Base-by-base conservation (phyloP, 306 rosid species). In the Adenanthera pavonina region DNA sequence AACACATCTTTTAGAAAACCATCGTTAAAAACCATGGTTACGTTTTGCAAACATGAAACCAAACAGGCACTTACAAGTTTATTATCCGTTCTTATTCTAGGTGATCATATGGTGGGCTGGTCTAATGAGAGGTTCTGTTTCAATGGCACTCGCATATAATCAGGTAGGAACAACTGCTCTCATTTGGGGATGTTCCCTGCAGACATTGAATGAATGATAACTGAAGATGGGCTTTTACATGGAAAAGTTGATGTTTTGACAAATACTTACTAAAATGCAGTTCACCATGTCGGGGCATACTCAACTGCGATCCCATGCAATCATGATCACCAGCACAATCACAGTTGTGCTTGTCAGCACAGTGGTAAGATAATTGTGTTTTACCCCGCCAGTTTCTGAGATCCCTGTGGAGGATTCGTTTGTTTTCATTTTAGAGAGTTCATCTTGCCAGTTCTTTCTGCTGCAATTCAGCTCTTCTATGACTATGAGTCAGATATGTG, bases 91-190 rank as follows among this genome's bases (percentile, higher is more conserved):
- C 78, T 71, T 36, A 12, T 61, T 79, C 70, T 80, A 96, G 99
- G 88, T 96, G 77, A 82, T 91, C 72, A 89, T 93, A 76, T 96
- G 99, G 99, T 93, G 98, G 99, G 99, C 99, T 86, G 99, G 99
- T 81, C 99, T 96, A 80, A 96, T 96, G 98, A 92, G 99, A 89
- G 99, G 99, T 72, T 97, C 99, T 65, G 99, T 96, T 76, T 96
- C 99, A 51, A 91, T 96, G 81, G 99, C 99, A 40, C 97, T 96
- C 4, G 98, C 99, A 66, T 96, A 96, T 83, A 92, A 96, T 92
- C 93, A 96, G 98, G 99, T 91, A 78, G 51, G 83, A 77, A 69
- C 75, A 68, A 74, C 65, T 59, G 56, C 46, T n/a, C 60, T 73
- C 69, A 48, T 19, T 40, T 40, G 67, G 41, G 20, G 30, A 36